Evolutionary conservation across 805 yeast species (phyloP).

Genomic region (Suhomyces tanzawaensis): DNA sequence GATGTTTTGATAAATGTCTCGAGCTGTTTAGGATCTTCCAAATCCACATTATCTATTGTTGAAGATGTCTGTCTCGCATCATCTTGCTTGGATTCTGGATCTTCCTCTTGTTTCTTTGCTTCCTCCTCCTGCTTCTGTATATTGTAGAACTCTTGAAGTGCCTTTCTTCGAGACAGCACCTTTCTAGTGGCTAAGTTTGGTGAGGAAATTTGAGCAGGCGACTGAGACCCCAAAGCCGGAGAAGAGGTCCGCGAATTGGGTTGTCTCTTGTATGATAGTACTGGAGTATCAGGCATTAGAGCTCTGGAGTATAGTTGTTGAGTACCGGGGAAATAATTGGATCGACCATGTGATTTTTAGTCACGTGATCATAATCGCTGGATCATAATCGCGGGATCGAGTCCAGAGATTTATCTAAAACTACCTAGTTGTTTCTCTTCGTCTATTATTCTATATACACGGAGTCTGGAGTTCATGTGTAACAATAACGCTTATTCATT

Average conservation of each 20-base stretch:
- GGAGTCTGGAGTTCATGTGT: too few species aligned
- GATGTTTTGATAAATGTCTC: conserved; percentile 19
- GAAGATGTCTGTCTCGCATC: neutral
- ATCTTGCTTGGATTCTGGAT: neutral
- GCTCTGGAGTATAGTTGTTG: too few species aligned
- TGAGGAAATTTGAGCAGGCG: conserved; percentile 2
- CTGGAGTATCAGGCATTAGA: conserved; percentile 16
- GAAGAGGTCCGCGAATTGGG: conserved; percentile 5
- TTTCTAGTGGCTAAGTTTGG: conserved; percentile 11
- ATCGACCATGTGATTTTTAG: neutral
- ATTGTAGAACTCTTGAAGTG: conserved; percentile 42
- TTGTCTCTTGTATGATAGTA: conserved; percentile 30
- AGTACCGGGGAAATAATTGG: neutral
- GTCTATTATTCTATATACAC: neutral
- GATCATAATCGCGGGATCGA: neutral
- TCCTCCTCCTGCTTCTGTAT: conserved; percentile 20
- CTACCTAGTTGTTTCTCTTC: too few species aligned
- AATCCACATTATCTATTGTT: conserved; percentile 2
- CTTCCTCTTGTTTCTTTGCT: conserved; percentile 1
- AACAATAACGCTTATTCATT: conserved; percentile 11
- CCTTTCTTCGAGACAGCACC: conserved; percentile 39
- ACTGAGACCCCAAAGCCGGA: conserved; percentile 5
- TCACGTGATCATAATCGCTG: neutral
- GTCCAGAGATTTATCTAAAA: too few species aligned
- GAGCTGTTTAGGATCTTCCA: conserved; percentile 20